Evolutionary conservation across 169 alveolate genomes (phyloP).

Genomic region (Plasmodium fragile): DNA sequence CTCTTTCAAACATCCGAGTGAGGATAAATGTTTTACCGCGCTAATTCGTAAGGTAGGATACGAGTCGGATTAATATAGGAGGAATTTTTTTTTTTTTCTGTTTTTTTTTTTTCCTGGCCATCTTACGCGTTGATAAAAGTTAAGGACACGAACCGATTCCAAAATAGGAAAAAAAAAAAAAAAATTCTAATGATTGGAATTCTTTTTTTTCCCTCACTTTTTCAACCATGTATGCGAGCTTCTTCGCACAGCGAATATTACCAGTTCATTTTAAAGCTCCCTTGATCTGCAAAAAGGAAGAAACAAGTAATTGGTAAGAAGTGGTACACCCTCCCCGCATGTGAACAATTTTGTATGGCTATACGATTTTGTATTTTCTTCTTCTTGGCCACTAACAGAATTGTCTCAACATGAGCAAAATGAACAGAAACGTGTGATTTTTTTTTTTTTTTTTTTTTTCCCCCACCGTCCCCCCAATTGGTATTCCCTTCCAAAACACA

Average conservation of each 20-base stretch:
- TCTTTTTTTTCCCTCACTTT: not conserved
- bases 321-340: not conserved
- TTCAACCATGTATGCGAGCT: not conserved
- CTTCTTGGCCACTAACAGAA: not conserved
- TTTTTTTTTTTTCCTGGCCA: not conserved
- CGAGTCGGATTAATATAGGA: not conserved
- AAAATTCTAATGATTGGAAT: not conserved
- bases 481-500: not conserved
- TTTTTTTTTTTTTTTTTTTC: not conserved
- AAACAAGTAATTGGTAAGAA: not conserved
- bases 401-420: not conserved
- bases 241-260: not conserved
- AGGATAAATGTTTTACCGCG: not conserved
- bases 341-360: conserved; percentile 2
- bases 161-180: not conserved
- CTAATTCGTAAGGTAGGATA: not conserved
- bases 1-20: not conserved
- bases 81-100: not conserved
- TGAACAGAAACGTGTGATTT: not conserved
- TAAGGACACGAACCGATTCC: not conserved
- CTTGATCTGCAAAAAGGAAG: not conserved
- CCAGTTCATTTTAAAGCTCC: not conserved
- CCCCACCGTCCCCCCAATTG: not conserved
- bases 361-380: not conserved
- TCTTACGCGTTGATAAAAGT: not conserved